Evolutionary conservation across 1,284 basidiomycete genomes (phyloP).

Genomic region (Cystobasidium sp.): DNA sequence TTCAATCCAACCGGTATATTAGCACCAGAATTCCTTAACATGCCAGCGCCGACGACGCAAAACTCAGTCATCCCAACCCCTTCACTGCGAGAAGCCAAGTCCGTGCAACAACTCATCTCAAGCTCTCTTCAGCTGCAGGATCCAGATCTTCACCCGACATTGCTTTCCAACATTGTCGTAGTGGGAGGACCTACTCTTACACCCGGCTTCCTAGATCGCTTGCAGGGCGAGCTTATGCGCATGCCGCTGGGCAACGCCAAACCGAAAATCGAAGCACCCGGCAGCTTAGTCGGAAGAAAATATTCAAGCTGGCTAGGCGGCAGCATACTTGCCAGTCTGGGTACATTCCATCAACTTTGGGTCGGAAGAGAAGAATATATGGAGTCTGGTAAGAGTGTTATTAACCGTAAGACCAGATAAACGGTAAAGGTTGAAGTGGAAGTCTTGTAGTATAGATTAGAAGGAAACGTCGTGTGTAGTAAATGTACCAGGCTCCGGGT

Average conservation of each 20-base stretch:
- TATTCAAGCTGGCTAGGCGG: constrained; percentile 93
- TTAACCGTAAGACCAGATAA: constrained; percentile 39
- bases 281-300: constrained; percentile 81
- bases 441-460: not conserved
- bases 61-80: constrained; percentile 58
- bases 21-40: constrained; percentile 64
- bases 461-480: not conserved
- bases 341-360: constrained; percentile 84
- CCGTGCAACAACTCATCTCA: constrained; percentile 75
- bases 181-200: constrained; percentile 89
- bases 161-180: constrained; percentile 91
- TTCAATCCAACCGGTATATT: constrained; percentile 81
- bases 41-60: constrained; percentile 15
- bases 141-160: constrained; percentile 83
- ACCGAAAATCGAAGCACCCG: constrained; percentile 83
- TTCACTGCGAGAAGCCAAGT: constrained; percentile 66
- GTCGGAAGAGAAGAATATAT: constrained; percentile 54
- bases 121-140: constrained; percentile 84
- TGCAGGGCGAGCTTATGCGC: constrained; percentile 76
- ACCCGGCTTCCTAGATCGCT: constrained; percentile 81
- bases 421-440: not conserved
- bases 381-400: constrained; percentile 49
- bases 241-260: constrained; percentile 73
- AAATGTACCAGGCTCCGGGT: not conserved
- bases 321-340: constrained; percentile 86